Base-by-base conservation (phyloP, 169 alveolate genomes). In the Eimeria acervulina region DNA sequence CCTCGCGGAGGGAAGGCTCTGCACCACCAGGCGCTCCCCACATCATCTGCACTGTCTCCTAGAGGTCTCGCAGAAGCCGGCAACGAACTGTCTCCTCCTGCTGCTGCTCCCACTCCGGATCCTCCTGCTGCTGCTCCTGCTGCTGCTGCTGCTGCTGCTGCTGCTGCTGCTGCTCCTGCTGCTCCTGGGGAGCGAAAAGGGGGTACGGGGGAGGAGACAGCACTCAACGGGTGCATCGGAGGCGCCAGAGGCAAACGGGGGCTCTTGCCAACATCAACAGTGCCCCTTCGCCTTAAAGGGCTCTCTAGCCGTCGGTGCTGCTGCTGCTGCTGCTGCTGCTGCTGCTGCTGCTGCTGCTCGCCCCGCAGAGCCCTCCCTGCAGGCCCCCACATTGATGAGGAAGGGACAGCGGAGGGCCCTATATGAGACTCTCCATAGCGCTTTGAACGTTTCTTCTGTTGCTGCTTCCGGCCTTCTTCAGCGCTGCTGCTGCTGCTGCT, bases 81-180 rank as follows among this genome's bases (percentile, higher is more conserved):
- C 28, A 78, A 26, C 21, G 89, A 78, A 8, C 28, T 19, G 89
- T 78, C 89, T 26, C 85, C 85, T 74, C 28, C 47, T 26, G 85
- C 85, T 74, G 51, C 85, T 74, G 51, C 85, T 4, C 85, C 85
- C n/a, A 15, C 47, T 47, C 19, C 55, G 12, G 19, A 5, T 47
- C 19, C 55, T 36, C 36, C 89, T 78, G 66, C 89, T 3, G 66
- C 89, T 36, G 52, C 89, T 40, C 42, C 63, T 36, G 89, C 89
- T 78, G 66, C 88, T 78, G 66, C 52, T 72, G 84, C 84, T 6
- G 85, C 47, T 7, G 19, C 55, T 7, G 55, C 89, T 3, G 66
- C 89, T 36, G 52, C 89, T 40, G 40, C 63, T 36, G 89, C 89
- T 78, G 66, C 88, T 78, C 38, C 52, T 72, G 84, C 84, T 6